Base-by-base conservation (phyloP, 1,139 yeast genomes). In the Suhomyces atakaporum region DNA sequence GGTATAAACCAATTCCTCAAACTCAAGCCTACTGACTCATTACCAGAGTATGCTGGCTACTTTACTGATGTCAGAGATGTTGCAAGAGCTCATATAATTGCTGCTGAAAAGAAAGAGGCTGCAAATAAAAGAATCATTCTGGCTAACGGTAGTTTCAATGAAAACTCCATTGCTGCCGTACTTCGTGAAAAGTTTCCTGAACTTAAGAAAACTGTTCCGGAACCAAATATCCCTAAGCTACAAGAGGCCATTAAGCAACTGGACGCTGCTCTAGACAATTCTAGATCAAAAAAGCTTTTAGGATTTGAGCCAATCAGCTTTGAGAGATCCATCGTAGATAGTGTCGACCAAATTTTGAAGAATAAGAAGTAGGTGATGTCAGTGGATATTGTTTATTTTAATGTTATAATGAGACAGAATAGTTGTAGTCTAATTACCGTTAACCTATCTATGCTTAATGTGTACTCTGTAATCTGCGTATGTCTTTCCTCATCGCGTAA, bases 1-100 rank as follows among this genome's bases (percentile, higher is more conserved):
- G 27, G 63, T 22, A 52, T 68, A 35, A 55, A 54, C 36, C 25
- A 37, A 22, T 43, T 53, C 27, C 50, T 66, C 40, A 52, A 52
- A n/a, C 47, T 59, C 41, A 48, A 45, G 10, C 43, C 52, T 12
- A 44, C 44, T 12, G 58, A 53, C 16, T 31, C 35, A 1, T 51
- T 66, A 30, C 50, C 48, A 62, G 9, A 5, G 5, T 52, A 51
- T 30, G 48, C 41, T 36, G 73, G 72, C 30, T 62, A 65, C 15
- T 67, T 42, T 42, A 56, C 63, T n/a, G 53, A 50, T 27, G 51
- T 46, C n/a, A 41, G 55, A 27, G 54, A 49, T 22, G 46, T 36
- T 13, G 54, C 55, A 14, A 33, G 27, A 14, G 53, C 53, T 4
- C 55, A 50, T 30, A 18, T 50, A 12, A 35, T 33, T 7, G 50